These are phyloP conservation scores for Staphylotrichum longicolle DNA, from an alignment of 495 filamentous ascomycete genomes.

Conservation along the genomic window DNA sequence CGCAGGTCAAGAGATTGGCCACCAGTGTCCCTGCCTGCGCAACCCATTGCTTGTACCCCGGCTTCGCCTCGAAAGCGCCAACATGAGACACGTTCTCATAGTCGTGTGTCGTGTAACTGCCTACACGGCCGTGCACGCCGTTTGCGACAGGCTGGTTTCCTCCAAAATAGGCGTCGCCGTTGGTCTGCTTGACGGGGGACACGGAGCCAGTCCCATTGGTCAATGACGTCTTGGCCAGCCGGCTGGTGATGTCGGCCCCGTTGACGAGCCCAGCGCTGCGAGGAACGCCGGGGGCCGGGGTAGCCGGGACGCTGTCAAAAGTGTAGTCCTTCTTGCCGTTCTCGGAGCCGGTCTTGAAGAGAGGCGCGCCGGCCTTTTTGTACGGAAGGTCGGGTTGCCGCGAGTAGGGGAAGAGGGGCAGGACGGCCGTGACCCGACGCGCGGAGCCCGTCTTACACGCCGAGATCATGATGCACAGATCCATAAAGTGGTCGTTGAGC, in stretches of 20 bases:
- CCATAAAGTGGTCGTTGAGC: conserved; percentile 91
- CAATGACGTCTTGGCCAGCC: conserved; percentile 51
- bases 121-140: conserved; percentile 38
- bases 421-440: conserved; percentile 84
- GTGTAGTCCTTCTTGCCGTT: conserved; percentile 67
- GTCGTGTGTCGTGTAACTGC: conserved; percentile 55
- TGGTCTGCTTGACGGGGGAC: conserved; percentile 22
- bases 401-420: conserved; percentile 94
- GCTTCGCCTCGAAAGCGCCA: conserved; percentile 74
- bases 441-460: conserved; percentile 97
- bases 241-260: conserved; percentile 65
- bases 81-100: conserved; percentile 53
- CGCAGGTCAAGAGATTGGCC: conserved; percentile 90
- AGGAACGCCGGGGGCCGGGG: conserved; percentile 67
- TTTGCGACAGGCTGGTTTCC: conserved; percentile 36
- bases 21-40: conserved; percentile 95
- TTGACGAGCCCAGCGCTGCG: conserved; percentile 62
- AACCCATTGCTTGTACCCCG: conserved; percentile 97
- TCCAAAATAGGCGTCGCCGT: conserved; percentile 27
- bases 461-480: conserved; percentile 94
- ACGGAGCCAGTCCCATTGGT: conserved; percentile 24
- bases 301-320: conserved; percentile 88
- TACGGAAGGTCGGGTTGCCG: conserved; percentile 94
- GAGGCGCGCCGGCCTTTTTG: conserved; percentile 88
- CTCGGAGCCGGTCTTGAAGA: conserved; percentile 63